A percentile compares a stretch with the other conserved stretches of the same genome.
Evolutionary conservation across 768 basidiomycete species (phyloP).

Genomic region (Harrya chromipes): DNA sequence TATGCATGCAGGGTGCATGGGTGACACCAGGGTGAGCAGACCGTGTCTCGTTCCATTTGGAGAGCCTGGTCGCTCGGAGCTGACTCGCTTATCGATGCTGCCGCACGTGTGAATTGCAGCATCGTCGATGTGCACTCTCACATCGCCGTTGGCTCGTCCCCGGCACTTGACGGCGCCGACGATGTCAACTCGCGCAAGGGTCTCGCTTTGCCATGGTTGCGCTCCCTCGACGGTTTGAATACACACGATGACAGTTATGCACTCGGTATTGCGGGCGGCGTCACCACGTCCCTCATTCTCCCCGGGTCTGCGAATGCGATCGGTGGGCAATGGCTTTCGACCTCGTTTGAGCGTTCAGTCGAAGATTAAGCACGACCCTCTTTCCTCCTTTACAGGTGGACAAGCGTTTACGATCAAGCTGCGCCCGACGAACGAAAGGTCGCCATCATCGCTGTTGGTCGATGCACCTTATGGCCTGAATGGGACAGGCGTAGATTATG

Average conservation of each 20-base stretch:
- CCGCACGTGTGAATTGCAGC: conserved; percentile 27
- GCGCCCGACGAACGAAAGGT: conserved; percentile 65
- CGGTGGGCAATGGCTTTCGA: conserved; percentile 32
- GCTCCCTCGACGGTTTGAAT: conserved; percentile 70
- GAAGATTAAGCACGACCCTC: neutral
- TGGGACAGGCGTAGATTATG: conserved; percentile 30
- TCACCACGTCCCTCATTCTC: conserved; percentile 73
- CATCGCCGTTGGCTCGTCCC: conserved; percentile 41
- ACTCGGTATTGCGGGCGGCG: conserved; percentile 61
- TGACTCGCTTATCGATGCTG: neutral
- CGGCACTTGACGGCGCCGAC: conserved; percentile 38
- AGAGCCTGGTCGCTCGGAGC: neutral
- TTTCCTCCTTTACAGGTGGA: conserved; percentile 45
- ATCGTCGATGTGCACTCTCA: conserved; percentile 61
- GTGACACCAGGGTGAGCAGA: conserved; percentile 46
- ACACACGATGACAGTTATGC: conserved; percentile 66
- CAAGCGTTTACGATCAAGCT: conserved; percentile 79
- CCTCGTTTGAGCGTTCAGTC: neutral
- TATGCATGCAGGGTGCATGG: conserved; percentile 52
- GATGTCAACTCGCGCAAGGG: conserved; percentile 55
- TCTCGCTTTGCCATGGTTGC: conserved; percentile 53
- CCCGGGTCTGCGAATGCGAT: conserved; percentile 67
- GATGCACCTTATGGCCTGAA: conserved; percentile 67
- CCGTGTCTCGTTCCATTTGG: no score
- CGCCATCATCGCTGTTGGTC: conserved; percentile 62